Evolutionary conservation across 495 filamentous ascomycete species (phyloP), one percentile per base, ranked within the genome.

Genomic region (Hypoxylon trugodes): DNA sequence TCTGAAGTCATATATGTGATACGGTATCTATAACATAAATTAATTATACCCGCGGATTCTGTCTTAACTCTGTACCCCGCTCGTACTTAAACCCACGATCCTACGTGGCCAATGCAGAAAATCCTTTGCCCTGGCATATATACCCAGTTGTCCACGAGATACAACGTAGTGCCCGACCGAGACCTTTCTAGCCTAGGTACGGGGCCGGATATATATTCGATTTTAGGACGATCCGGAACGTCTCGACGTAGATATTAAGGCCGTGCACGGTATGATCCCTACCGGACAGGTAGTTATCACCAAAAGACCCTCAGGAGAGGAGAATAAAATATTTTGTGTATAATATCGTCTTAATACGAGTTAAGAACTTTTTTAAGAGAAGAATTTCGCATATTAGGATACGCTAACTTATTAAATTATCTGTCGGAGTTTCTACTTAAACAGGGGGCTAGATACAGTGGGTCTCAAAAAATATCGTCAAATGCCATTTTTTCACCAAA

Each of bases 1-100:
- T 3, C 24, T 41, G n/a, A 48, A 8, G 49, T 56, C 55, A 62
- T 62, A 43, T 28, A 62, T 13, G 50, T 62, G 43, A 63, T 13
- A 63, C 59, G n/a, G 12, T 16, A 25, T 35, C 32, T 28, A 33
- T 25, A 25, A 30, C 24, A 9, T 1, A 24, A 7, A n/a, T 24
- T 7, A 16, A 15, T 28, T 61, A 43, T 33, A 16, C 25, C 24
- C 26, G 32, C 0, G 13, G 30, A 28, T 42, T 37, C 50, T 10
- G 8, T 21, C 1, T 22, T 54, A 30, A n/a, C 26, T 46, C 42
- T 43, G 21, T 12, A 43, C n/a, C 8, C 19, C 41, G 15, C 15
- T 21, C 18, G 24, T 51, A 25, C 9, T 63, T 37, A 45, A 51
- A 38, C n/a, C 2, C 51, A 35, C 38, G 30, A 51, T 57, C 22